Conservation (phyloP, 164 flowering plant species). For the Macadamia tetraphylla region DNA sequence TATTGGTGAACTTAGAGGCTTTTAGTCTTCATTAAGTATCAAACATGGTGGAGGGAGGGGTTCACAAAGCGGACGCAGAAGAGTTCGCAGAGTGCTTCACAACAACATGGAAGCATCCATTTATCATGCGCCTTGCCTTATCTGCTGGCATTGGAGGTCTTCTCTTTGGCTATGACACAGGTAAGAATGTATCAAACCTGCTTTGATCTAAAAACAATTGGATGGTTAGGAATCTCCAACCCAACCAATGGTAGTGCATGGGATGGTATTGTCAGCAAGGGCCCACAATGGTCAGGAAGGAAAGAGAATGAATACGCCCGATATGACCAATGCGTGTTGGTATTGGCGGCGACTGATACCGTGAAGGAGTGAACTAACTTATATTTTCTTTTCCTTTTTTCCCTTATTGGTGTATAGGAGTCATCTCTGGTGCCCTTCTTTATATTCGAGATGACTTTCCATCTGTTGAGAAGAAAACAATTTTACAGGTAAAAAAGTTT, state of each 20-base stretch:
- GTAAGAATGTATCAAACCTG: constrained; percentile 12
- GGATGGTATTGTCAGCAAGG: too few relatives aligned
- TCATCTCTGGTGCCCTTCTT: constrained; percentile 91
- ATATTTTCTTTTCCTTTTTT: not conserved
- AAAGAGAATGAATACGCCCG: too few relatives aligned
- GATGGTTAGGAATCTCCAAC: too few relatives aligned
- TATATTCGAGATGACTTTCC: constrained; percentile 80
- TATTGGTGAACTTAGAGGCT: too few relatives aligned
- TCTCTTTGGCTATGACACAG: constrained; percentile 64
- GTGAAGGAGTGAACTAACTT: too few relatives aligned
- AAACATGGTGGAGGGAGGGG: constrained; percentile 28
- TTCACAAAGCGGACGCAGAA: constrained; percentile 22
- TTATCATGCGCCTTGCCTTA: constrained; percentile 43
- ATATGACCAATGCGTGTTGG: too few relatives aligned
- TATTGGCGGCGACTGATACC: too few relatives aligned
- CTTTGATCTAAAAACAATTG: not conserved
- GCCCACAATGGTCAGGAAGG: too few relatives aligned
- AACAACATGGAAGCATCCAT: constrained; percentile 40
- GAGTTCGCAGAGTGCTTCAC: constrained; percentile 50
- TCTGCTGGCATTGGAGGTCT: constrained; percentile 68
- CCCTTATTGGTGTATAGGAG: constrained; percentile 41
- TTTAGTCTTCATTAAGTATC: not conserved
- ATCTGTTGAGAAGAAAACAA: constrained; percentile 52
- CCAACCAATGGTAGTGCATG: too few relatives aligned
- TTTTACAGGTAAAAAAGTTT: constrained; percentile 40